Evolutionary conservation across 2,329 filamentous ascomycete genomes (phyloP).

Genomic region (Diaporthe sp.): DNA sequence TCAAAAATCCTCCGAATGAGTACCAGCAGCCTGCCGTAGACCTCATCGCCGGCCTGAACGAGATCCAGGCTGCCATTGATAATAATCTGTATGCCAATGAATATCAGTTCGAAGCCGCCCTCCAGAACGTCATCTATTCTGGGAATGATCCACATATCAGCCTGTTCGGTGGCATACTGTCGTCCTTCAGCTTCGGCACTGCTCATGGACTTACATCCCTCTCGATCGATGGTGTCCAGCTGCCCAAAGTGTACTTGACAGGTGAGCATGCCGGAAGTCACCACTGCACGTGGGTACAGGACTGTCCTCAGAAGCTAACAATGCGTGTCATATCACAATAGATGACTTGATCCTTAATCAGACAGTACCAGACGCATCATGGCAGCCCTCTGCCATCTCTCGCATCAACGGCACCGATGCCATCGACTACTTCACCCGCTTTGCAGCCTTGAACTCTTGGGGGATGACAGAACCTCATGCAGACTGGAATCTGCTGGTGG

Average conservation of each 20-base stretch:
- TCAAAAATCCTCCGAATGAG: conserved; percentile 45
- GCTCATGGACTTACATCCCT: conserved; percentile 46
- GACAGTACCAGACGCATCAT: background rate
- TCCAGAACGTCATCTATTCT: conserved; percentile 48
- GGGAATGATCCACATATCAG: conserved; percentile 52
- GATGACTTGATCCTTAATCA: conserved; percentile 34
- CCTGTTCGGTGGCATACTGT: conserved; percentile 47
- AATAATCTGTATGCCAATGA: conserved; percentile 49
- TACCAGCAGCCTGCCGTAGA: conserved; percentile 51
- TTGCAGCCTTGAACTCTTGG: conserved; percentile 49
- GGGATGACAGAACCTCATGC: conserved; percentile 55
- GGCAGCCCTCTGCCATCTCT: conserved; percentile 43
- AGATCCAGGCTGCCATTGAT: conserved; percentile 49
- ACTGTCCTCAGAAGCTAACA: too few species aligned
- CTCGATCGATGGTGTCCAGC: conserved; percentile 48
- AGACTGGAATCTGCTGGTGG: conserved; percentile 55
- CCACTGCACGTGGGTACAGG: too few species aligned
- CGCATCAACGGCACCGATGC: conserved; percentile 49
- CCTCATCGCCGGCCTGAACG: conserved; percentile 46
- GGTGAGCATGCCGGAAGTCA: background rate
- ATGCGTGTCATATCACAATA: too few species aligned
- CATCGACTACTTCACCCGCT: conserved; percentile 45
- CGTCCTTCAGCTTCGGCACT: conserved; percentile 48
- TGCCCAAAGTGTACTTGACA: conserved; percentile 49
- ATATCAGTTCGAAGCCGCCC: conserved; percentile 52